Conservation (phyloP, 2,329 filamentous ascomycete genomes). For the Scedosporium aurantiacum region DNA sequence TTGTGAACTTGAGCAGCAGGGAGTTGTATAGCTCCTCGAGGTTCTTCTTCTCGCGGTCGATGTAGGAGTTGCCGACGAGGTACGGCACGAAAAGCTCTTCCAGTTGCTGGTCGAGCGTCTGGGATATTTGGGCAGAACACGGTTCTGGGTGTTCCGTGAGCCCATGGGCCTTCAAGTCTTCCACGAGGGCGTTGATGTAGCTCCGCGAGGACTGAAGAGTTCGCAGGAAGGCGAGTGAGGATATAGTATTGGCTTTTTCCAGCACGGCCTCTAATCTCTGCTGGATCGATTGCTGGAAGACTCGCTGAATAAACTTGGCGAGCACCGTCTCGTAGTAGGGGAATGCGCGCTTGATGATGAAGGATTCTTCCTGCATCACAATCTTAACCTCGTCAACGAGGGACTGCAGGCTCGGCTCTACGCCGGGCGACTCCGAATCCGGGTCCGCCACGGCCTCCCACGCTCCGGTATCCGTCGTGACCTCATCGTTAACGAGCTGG, state of each 20-base stretch:
- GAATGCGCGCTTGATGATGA: conserved; percentile 92
- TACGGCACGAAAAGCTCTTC: conserved; percentile 69
- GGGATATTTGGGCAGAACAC: conserved; percentile 73
- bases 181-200: conserved; percentile 78
- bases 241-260: conserved; percentile 86
- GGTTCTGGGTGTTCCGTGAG: conserved; percentile 91
- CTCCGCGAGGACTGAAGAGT: conserved; percentile 82
- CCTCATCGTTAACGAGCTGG: conserved; percentile 80
- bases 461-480: conserved; percentile 60
- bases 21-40: conserved; percentile 81
- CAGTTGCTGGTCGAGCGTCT: conserved; percentile 61
- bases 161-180: conserved; percentile 88
- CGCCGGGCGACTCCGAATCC: conserved; percentile 78
- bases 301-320: conserved; percentile 82
- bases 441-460: conserved; percentile 94
- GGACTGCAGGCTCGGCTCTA: conserved; percentile 86
- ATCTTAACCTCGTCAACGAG: conserved; percentile 89
- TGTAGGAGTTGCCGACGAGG: conserved; percentile 57
- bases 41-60: conserved; percentile 56
- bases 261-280: conserved; percentile 91
- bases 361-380: conserved; percentile 92
- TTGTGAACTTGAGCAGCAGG: conserved; percentile 87
- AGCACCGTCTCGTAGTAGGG: conserved; percentile 93
- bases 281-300: conserved; percentile 97
- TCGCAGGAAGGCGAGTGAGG: conserved; percentile 80